A percentile compares a stretch with the other conserved stretches of the same genome.
phyloP scores from a whole-genome alignment of 805 yeast genomes.

The Schwanniomyces sp. region DNA sequence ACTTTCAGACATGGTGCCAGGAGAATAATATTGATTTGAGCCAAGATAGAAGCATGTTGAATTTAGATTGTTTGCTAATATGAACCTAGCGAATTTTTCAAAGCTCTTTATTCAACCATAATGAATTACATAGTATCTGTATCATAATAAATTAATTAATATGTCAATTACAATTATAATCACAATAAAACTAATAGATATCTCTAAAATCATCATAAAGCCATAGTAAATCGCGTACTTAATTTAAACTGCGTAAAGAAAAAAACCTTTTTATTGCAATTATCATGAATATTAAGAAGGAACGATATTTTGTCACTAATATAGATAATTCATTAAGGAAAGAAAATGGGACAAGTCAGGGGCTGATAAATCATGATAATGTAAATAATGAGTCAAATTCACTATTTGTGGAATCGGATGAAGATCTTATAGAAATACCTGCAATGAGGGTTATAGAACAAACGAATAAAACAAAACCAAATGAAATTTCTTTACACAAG shows the following conservation, averaged over 20 bases:
- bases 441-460: neutral
- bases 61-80: conserved; percentile 27
- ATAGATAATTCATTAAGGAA: neutral
- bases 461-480: neutral
- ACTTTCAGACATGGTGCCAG: conserved; percentile 29
- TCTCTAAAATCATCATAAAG: no score
- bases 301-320: neutral
- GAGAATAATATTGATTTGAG: conserved; percentile 20
- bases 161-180: neutral
- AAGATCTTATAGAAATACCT: neutral
- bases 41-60: conserved; percentile 26
- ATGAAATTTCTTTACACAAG: conserved; percentile 2
- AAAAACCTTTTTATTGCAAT: neutral
- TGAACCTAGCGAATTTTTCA: conserved; percentile 4
- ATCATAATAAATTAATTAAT: neutral
- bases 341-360: neutral
- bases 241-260: neutral
- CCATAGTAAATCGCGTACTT: neutral
- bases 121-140: neutral
- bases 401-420: neutral
- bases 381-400: neutral
- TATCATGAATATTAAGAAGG: conserved; percentile 1
- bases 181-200: neutral
- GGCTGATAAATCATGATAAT: neutral
- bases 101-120: neutral